phyloP scores from a whole-genome alignment of 345 rosid genomes.

The Excoecaria agallocha region DNA sequence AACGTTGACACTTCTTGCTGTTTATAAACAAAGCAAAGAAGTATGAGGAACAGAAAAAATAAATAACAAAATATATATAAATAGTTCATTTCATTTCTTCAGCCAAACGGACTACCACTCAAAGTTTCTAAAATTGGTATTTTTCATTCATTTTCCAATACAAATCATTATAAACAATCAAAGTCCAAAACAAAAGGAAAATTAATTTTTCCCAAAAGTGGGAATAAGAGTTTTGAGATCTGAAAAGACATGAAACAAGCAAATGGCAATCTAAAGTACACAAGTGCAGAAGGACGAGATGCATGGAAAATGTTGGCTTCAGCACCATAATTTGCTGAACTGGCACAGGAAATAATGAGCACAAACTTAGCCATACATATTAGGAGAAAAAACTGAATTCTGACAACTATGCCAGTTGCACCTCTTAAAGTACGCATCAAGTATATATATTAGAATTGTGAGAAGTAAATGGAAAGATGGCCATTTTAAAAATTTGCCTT shows the following conservation, averaged over 20 bases:
- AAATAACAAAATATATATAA: neutral
- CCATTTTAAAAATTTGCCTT: neutral
- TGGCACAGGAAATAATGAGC: neutral
- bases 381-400: neutral
- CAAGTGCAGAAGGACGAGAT: neutral
- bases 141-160: neutral
- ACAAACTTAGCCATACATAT: neutral
- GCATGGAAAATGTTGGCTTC: neutral
- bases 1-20: conserved; percentile 47
- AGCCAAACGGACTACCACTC: neutral
- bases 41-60: neutral
- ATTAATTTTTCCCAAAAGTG: neutral
- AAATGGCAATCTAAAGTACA: neutral
- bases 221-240: neutral
- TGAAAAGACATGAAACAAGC: neutral
- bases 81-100: neutral
- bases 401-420: neutral
- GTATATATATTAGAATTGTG: neutral
- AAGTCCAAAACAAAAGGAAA: neutral
- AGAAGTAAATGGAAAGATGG: neutral
- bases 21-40: conserved; percentile 22
- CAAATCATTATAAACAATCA: neutral
- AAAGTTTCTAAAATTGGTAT: neutral
- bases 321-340: neutral
- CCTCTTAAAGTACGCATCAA: neutral